Conservation (phyloP, 1,284 basidiomycete species). For the Amylostereum chailletii region DNA sequence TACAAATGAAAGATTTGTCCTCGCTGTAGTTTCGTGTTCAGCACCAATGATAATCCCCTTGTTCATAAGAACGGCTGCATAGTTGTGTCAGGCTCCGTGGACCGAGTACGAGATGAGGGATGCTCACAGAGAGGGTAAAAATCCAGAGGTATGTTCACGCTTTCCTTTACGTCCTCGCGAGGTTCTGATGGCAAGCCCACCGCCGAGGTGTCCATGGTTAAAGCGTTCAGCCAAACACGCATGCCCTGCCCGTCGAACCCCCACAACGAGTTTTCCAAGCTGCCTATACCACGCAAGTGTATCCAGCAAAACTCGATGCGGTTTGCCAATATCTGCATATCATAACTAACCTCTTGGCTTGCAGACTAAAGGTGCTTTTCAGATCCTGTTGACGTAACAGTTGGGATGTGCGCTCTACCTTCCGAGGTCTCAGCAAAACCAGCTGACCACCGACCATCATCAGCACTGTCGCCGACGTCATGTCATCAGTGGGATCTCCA, state of each 20-base stretch:
- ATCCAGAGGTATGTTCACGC: constrained; percentile 82
- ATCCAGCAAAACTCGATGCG: constrained; percentile 99
- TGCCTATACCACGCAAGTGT: constrained; percentile 85
- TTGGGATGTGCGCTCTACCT: constrained; percentile 34
- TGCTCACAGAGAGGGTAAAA: constrained; percentile 92
- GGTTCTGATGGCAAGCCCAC: constrained; percentile 24
- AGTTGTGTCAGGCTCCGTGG: background rate
- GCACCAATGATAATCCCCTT: constrained; percentile 98
- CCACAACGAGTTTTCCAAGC: constrained; percentile 96
- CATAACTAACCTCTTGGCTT: constrained; percentile 90
- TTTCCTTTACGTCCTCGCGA: constrained; percentile 78
- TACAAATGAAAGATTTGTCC: constrained; percentile 79
- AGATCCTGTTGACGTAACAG: background rate
- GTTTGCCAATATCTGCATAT: constrained; percentile 95
- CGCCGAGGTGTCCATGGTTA: constrained; percentile 70
- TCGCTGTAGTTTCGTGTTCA: constrained; percentile 78
- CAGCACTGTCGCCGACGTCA: constrained; percentile 90
- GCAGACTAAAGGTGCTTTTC: constrained; percentile 42
- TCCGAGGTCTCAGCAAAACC: constrained; percentile 77
- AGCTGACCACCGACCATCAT: constrained; percentile 95
- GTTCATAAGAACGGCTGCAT: constrained; percentile 91
- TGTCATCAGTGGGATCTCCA: constrained; percentile 90
- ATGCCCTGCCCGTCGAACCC: constrained; percentile 90
- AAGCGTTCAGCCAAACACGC: constrained; percentile 91
- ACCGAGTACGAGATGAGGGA: constrained; percentile 2